Percentiles rank a stretch among this genome's conserved stretches.
Conservation (phyloP, 169 alveolate species). For the Eimeria maxima region DNA sequence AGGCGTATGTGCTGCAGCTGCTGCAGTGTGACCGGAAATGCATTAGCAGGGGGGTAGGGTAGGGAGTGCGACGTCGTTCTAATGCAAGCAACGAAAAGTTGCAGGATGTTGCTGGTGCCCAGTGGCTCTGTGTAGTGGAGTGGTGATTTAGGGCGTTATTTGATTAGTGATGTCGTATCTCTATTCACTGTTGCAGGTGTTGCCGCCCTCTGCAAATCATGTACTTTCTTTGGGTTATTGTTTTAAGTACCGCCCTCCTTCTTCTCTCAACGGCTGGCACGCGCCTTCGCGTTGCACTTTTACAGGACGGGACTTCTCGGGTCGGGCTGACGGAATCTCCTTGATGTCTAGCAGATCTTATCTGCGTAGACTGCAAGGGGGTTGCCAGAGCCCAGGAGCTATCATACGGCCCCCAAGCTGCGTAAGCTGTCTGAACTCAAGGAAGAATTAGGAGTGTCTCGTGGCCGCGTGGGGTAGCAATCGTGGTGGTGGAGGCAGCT, state of each 20-base stretch:
- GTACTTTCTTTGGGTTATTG: constrained; percentile 49
- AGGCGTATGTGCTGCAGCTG: background rate
- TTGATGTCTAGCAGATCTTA: background rate
- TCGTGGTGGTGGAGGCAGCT: background rate
- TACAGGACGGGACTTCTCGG: background rate
- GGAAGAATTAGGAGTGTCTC: background rate
- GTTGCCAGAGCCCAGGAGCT: background rate
- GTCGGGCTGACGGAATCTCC: background rate
- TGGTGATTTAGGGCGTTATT: too few relatives aligned
- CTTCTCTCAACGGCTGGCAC: constrained; percentile 8
- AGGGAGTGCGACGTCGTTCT: background rate
- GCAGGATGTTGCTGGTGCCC: background rate
- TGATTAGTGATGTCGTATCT: background rate
- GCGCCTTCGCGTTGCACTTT: background rate
- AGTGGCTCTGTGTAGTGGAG: background rate
- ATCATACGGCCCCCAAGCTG: constrained; percentile 34
- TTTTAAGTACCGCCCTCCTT: background rate
- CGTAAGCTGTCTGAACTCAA: background rate
- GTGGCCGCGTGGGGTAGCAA: background rate
- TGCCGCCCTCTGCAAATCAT: constrained; percentile 35
- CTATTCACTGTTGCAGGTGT: constrained; percentile 1
- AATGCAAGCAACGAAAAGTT: background rate
- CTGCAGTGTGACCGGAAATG: too few relatives aligned
- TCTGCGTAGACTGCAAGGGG: background rate
- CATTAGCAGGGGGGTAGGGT: background rate